A percentile compares a stretch with the other conserved stretches of the same genome.
Evolutionary conservation across 805 yeast genomes (phyloP).

Genomic region (Zygotorulaspora danielsina): DNA sequence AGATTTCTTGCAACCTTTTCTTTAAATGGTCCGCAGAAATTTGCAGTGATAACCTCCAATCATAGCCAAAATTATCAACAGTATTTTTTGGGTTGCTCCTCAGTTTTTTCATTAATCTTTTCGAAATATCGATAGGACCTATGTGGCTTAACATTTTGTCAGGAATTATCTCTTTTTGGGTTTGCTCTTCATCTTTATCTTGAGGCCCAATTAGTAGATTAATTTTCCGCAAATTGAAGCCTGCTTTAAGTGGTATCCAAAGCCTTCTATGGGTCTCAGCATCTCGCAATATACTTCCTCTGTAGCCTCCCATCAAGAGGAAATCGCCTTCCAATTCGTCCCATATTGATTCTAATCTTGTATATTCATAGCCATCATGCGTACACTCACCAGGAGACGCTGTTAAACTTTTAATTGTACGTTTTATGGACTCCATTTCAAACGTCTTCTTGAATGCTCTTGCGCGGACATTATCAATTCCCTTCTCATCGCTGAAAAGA

Average conservation of each 20-base stretch:
- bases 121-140: constrained; percentile 82
- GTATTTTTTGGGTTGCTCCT: constrained; percentile 51
- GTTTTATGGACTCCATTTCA: constrained; percentile 40
- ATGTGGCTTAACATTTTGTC: constrained; percentile 76
- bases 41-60: constrained; percentile 79
- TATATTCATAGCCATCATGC: constrained; percentile 25
- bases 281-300: constrained; percentile 77
- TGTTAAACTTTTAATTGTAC: constrained; percentile 22
- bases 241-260: constrained; percentile 88
- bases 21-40: constrained; percentile 49
- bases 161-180: constrained; percentile 53
- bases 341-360: constrained; percentile 44
- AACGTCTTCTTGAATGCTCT: constrained; percentile 67
- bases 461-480: constrained; percentile 61
- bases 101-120: constrained; percentile 53
- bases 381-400: constrained; percentile 23
- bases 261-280: constrained; percentile 56
- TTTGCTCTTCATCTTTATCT: constrained; percentile 61
- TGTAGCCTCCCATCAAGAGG: constrained; percentile 78
- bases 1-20: constrained; percentile 42
- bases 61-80: constrained; percentile 81
- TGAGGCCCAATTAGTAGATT: constrained; percentile 70
- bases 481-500: constrained; percentile 49
- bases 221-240: constrained; percentile 66
- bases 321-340: constrained; percentile 71